A percentile compares a stretch with the other conserved stretches of the same genome.
Conservation (phyloP, 306 rosid genomes). For the Quercus bicolor region DNA sequence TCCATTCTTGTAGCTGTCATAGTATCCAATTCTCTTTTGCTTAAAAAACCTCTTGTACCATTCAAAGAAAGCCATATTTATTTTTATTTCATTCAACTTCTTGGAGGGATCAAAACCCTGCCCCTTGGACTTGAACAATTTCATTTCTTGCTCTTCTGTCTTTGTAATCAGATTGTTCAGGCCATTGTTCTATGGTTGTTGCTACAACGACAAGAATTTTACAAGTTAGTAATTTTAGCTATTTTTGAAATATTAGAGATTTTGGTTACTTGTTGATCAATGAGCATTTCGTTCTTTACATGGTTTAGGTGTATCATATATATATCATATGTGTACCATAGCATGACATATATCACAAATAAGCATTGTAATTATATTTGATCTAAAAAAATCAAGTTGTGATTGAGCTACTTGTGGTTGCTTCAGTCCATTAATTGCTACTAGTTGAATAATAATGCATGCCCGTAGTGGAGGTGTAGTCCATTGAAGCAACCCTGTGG, state of each 20-base stretch:
- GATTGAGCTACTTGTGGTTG: conserved; percentile 32
- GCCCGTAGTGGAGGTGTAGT: conserved; percentile 18
- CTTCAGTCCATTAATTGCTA: conserved; percentile 28
- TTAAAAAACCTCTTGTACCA: conserved; percentile 52
- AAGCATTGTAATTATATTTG: background rate
- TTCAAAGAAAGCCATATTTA: conserved; percentile 48
- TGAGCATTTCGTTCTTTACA: background rate
- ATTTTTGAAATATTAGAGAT: background rate
- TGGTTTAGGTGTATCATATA: background rate
- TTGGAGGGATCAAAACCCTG: conserved; percentile 10
- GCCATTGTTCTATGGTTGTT: background rate
- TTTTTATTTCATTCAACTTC: conserved; percentile 34
- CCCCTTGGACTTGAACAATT: background rate
- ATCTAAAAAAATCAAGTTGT: background rate
- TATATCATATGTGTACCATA: background rate
- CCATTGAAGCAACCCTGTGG: background rate
- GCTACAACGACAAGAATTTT: conserved; percentile 3
- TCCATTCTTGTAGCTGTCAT: conserved; percentile 46
- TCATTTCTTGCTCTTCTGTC: conserved; percentile 4
- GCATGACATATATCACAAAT: background rate
- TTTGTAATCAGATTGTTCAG: background rate
- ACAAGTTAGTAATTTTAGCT: background rate
- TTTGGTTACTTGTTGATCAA: too few species aligned
- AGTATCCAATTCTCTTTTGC: conserved; percentile 28
- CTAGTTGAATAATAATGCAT: conserved; percentile 34